A percentile compares a stretch with the other conserved stretches of the same genome.
Conservation (phyloP, 305 asterid genomes). For the Solanum aculeatissimum region DNA sequence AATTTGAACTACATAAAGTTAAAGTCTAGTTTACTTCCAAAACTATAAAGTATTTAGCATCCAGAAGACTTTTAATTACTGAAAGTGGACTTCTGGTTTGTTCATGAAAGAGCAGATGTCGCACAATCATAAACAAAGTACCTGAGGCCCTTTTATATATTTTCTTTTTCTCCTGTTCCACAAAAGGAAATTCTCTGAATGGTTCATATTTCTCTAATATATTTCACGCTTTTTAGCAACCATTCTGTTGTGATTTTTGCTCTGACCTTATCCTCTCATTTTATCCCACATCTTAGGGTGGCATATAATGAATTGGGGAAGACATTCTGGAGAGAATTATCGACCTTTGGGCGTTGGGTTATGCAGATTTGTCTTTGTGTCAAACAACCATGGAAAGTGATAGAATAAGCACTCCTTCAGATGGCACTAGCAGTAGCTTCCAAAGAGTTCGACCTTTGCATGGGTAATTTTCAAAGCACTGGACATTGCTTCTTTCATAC, state of each 20-base stretch:
- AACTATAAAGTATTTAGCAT: neutral
- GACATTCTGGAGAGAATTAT: conserved; percentile 35
- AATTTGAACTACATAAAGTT: neutral
- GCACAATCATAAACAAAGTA: neutral
- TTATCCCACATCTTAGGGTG: conserved; percentile 29
- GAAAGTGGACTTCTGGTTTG: neutral
- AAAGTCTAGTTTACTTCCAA: neutral
- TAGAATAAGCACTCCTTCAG: conserved; percentile 34
- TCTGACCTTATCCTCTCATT: conserved; percentile 15
- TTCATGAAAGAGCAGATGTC: neutral
- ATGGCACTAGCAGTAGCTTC: conserved; percentile 33
- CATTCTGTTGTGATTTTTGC: neutral
- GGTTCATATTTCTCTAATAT: neutral
- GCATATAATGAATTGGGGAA: conserved; percentile 60
- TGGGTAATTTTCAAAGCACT: conserved; percentile 43
- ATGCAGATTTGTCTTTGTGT: conserved; percentile 25
- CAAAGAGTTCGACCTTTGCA: conserved; percentile 61
- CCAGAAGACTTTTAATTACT: neutral
- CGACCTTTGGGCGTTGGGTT: conserved; percentile 32
- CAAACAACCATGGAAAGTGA: conserved; percentile 63
- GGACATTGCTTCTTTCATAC: neutral
- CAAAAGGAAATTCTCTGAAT: neutral
- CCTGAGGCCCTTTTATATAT: neutral
- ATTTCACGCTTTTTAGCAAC: neutral
- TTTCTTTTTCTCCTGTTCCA: neutral